Evolutionary conservation across 2,329 filamentous ascomycete species (phyloP).

Genomic region (Aureobasidium sp.): DNA sequence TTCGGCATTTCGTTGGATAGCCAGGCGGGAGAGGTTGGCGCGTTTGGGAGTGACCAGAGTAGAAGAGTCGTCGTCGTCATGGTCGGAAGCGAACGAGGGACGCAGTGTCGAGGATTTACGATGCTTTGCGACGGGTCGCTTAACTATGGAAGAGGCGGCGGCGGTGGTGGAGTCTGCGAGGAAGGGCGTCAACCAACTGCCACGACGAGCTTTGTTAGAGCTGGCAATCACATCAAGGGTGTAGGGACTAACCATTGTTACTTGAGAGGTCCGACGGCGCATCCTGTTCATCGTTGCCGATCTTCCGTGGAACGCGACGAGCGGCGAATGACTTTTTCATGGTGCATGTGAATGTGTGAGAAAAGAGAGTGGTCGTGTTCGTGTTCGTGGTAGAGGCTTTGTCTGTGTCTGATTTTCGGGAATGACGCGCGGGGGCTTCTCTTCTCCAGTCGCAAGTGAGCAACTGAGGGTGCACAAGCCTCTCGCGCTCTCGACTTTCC

Average conservation of each 20-base stretch:
- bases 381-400: neutral
- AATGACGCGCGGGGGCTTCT: neutral
- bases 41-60: conserved; percentile 55
- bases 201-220: conserved; percentile 24
- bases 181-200: conserved; percentile 21
- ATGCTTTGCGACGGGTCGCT: conserved; percentile 45
- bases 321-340: conserved; percentile 53
- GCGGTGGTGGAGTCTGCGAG: conserved; percentile 33
- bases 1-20: conserved; percentile 59
- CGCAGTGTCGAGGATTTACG: conserved; percentile 69
- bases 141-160: conserved; percentile 43
- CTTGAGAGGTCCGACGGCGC: conserved; percentile 25
- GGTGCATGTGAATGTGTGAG: conserved; percentile 10
- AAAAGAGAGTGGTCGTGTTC: too few relatives aligned
- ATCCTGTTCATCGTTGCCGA: conserved; percentile 64
- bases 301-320: conserved; percentile 66
- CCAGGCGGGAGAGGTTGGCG: conserved; percentile 54
- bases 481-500: neutral
- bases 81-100: conserved; percentile 65
- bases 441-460: neutral
- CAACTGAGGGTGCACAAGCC: neutral
- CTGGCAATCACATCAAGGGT: neutral
- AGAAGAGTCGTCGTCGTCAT: conserved; percentile 43
- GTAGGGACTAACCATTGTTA: conserved; percentile 36
- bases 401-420: neutral